Base-by-base conservation (phyloP, 768 basidiomycete genomes). In the Paxillus involutus region DNA sequence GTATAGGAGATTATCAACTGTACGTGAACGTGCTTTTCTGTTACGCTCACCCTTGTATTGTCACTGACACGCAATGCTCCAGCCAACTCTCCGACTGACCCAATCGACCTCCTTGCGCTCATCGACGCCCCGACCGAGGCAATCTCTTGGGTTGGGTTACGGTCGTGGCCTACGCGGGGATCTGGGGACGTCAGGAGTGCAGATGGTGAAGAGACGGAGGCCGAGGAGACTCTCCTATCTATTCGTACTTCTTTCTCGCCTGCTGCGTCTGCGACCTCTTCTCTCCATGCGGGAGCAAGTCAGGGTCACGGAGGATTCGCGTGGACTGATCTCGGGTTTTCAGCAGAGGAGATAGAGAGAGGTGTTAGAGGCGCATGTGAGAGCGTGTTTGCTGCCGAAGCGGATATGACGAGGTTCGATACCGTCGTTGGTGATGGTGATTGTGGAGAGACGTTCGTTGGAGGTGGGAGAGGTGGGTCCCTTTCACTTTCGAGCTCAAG, bases 401-500 rank as follows among this genome's bases (percentile, higher is more conserved):
- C 70, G 3, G 79, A 82, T 12, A 70, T 87, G 59, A 86, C 85
- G 4, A 67, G 73, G 33, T 83, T 75, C 61, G 86, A 86, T 63
- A 83, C 81, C 9, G 70, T 85, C 26, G 74, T 80, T 8, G 84
- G 85, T 26, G 84, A 86, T 65, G 85, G 84, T 6, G 83, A 86
- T 62, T 84, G 83, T 44, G 83, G 85, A 9, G 69, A 78, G 37
- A 85, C 83, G 7, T 81, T 85, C 55, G 73, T 78, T 9, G 69
- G 76, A 3, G 84, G 84, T 10, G 75, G 75, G 7, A 65, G 55
- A 67, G 73, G 70, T 73, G 47, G 10, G 41, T 32, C 32, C 32
- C 32, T 32, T 30, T 32, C 32, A 2, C 32, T 39, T 44, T 52
- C 26, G 4, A 26, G 26, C 26, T 26, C 26, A 26, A 26, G 26